Percentiles rank a stretch among this genome's conserved stretches.
These are phyloP conservation scores for Backusella westeae DNA, from an alignment of 192 early-diverging fungal species.

Conservation along the genomic window DNA sequence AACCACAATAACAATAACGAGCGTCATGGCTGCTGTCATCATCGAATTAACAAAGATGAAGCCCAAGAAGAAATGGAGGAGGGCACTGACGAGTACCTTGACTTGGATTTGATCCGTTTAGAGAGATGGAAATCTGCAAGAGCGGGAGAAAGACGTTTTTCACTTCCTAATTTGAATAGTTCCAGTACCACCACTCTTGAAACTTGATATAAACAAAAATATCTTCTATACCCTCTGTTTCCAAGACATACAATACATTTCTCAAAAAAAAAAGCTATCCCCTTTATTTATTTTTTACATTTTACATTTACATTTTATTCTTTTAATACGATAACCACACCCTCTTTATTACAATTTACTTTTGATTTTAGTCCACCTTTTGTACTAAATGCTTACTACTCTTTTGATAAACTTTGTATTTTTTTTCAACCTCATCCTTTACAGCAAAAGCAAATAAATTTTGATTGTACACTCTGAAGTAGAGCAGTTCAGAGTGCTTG, in stretches of 20 bases:
- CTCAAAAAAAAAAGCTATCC: not conserved
- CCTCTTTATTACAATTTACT: not conserved
- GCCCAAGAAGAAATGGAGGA: not conserved
- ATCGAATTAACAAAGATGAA: not conserved
- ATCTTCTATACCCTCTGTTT: not conserved
- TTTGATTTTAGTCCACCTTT: not conserved
- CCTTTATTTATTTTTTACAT: not conserved
- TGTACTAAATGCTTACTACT: not conserved
- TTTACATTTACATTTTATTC: not conserved
- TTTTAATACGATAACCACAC: not conserved
- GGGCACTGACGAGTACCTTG: not conserved
- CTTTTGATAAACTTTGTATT: not conserved
- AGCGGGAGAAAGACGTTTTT: not conserved
- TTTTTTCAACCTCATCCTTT: not conserved
- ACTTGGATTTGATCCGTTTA: not conserved
- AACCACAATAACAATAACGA: not conserved
- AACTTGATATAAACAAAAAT: not conserved
- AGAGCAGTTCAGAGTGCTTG: too few relatives aligned
- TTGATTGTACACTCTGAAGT: too few relatives aligned
- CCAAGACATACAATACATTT: too few relatives aligned
- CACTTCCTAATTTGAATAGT: slow-evolving; percentile 3
- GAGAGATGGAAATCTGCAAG: not conserved
- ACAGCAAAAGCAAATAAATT: too few relatives aligned
- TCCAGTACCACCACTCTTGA: not conserved
- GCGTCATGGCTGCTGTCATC: not conserved